Conservation (phyloP, 495 filamentous ascomycete genomes). For the Daldinia caldariorum region DNA sequence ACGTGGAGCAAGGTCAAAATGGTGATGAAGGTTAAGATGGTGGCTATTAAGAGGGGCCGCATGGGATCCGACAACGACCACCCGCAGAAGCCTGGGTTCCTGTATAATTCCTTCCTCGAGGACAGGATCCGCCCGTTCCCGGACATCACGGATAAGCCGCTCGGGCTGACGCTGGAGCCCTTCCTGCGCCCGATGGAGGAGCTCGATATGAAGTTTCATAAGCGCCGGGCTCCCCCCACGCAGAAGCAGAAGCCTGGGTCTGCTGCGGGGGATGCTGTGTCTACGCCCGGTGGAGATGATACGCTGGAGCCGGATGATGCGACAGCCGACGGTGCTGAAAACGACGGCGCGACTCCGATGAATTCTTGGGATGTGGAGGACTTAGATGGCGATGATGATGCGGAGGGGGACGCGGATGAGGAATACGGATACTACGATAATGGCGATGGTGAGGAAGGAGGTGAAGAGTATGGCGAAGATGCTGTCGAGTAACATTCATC, state of each 20-base stretch:
- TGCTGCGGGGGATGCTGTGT: neutral
- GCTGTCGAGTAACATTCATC: neutral
- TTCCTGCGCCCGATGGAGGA: slow-evolving; percentile 45
- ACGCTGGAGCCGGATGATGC: slow-evolving; percentile 6
- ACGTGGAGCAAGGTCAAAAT: slow-evolving; percentile 81
- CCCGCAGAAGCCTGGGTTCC: slow-evolving; percentile 41
- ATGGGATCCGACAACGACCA: slow-evolving; percentile 64
- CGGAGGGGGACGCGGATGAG: slow-evolving; percentile 22
- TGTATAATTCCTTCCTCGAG: slow-evolving; percentile 45
- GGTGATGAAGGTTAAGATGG: slow-evolving; percentile 85
- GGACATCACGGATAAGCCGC: slow-evolving; percentile 41
- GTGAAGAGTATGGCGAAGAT: slow-evolving; percentile 16
- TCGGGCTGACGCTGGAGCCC: slow-evolving; percentile 43
- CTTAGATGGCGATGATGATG: slow-evolving; percentile 16
- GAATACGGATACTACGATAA: slow-evolving; percentile 23
- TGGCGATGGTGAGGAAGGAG: slow-evolving; percentile 16
- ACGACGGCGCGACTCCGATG: slow-evolving; percentile 9
- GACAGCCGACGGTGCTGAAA: neutral
- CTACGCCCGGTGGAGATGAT: slow-evolving; percentile 1
- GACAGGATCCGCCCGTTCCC: slow-evolving; percentile 38
- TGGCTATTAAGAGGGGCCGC: slow-evolving; percentile 58
- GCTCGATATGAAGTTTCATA: slow-evolving; percentile 25
- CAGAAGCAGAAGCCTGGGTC: slow-evolving; percentile 9
- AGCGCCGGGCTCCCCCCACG: neutral
- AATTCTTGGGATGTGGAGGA: slow-evolving; percentile 15